phyloP scores from a whole-genome alignment of 2,329 filamentous ascomycete genomes.

The Fusarium tupiense region DNA sequence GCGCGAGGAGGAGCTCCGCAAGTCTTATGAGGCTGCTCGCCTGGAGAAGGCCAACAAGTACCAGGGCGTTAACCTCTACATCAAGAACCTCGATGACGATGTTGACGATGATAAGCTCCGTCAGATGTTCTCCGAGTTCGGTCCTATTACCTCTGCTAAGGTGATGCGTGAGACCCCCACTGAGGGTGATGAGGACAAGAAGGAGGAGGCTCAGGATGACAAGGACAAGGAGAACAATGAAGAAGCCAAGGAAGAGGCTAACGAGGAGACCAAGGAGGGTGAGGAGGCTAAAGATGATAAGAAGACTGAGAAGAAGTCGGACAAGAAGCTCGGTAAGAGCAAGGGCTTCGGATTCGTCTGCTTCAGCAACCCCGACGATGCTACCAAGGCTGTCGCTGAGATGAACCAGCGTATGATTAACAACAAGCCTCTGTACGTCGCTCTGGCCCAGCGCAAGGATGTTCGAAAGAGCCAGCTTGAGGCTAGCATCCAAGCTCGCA shows the following conservation, averaged over 20 bases:
- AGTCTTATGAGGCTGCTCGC: slow-evolving; percentile 97
- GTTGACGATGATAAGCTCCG: slow-evolving; percentile 98
- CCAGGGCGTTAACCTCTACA: slow-evolving; percentile 98
- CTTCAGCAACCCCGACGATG: slow-evolving; percentile 99
- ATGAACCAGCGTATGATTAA: slow-evolving; percentile 99
- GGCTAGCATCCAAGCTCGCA: slow-evolving; percentile 98
- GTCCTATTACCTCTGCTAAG: slow-evolving; percentile 97
- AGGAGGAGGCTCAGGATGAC: slow-evolving; percentile 62
- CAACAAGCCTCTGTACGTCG: slow-evolving; percentile 96
- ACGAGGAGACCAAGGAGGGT: slow-evolving; percentile 59
- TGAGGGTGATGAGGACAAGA: slow-evolving; percentile 64
- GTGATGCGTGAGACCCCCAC: slow-evolving; percentile 89
- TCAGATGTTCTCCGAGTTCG: slow-evolving; percentile 89
- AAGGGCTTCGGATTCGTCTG: slow-evolving; percentile 99
- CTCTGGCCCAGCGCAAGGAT: slow-evolving; percentile 98
- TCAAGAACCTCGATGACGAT: slow-evolving; percentile 98
- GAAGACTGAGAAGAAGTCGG: slow-evolving; percentile 67
- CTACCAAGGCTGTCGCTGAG: slow-evolving; percentile 97
- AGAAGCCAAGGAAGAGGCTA: slow-evolving; percentile 57
- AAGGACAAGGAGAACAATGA: slow-evolving; percentile 59
- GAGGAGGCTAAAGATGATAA: slow-evolving; percentile 62
- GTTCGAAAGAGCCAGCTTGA: slow-evolving; percentile 99
- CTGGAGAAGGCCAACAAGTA: slow-evolving; percentile 99
- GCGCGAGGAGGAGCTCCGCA: slow-evolving; percentile 98
- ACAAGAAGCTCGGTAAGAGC: slow-evolving; percentile 90